Evolutionary conservation across 2,329 filamentous ascomycete genomes (phyloP).

Genomic region (Harringtonia aguacate): DNA sequence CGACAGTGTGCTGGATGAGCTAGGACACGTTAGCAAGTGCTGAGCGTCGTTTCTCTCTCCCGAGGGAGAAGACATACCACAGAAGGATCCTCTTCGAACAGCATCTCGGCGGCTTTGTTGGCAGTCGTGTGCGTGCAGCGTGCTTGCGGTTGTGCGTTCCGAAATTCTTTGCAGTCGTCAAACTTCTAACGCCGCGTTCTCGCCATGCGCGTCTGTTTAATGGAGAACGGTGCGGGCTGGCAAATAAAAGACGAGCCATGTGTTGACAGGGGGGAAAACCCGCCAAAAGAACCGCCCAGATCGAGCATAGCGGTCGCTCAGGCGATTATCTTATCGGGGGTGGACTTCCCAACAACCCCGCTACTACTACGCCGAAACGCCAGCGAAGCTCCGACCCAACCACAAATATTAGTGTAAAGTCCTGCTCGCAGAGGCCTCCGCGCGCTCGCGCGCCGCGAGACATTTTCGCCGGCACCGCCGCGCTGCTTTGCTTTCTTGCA

Average conservation of each 20-base stretch:
- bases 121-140: neutral
- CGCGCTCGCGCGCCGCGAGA: too few species aligned
- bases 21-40: slow-evolving; percentile 22
- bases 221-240: neutral
- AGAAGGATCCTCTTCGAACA: slow-evolving; percentile 88
- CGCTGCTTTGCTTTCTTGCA: too few species aligned
- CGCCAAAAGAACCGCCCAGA: neutral
- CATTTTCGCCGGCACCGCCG: too few species aligned
- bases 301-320: neutral
- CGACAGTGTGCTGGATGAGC: slow-evolving; percentile 85
- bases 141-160: neutral
- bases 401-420: too few species aligned
- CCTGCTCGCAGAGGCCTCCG: too few species aligned
- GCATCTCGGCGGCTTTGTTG: slow-evolving; percentile 48
- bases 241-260: too few species aligned
- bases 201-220: neutral
- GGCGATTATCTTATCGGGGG: neutral
- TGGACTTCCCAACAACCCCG: neutral
- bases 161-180: too few species aligned
- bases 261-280: neutral
- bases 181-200: neutral
- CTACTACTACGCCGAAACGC: neutral
- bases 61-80: slow-evolving; percentile 60
- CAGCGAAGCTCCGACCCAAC: too few species aligned
- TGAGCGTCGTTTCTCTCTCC: neutral